Percentiles rank a stretch among this genome's conserved stretches.
phyloP scores from a whole-genome alignment of 768 basidiomycete species.

The Lactarius akahatsu region DNA sequence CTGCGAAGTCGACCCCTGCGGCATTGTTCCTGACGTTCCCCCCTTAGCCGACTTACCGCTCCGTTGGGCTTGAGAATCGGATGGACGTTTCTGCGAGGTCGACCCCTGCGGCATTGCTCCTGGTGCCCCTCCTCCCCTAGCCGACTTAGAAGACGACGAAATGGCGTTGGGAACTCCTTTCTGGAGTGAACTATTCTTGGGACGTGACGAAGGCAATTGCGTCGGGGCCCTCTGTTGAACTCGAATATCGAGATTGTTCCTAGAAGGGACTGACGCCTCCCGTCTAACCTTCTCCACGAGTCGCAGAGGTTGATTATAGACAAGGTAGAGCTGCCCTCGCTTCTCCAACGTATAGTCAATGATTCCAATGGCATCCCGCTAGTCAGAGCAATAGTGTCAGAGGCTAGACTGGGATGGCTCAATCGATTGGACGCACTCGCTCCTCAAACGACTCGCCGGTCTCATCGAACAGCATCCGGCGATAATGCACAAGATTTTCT shows the following conservation, averaged over 20 bases:
- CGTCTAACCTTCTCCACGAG: slow-evolving; percentile 41
- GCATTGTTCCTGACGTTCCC: not conserved
- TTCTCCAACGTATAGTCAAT: slow-evolving; percentile 64
- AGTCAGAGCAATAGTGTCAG: slow-evolving; percentile 22
- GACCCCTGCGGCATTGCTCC: not conserved
- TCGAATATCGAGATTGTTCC: not conserved
- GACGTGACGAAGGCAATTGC: slow-evolving; percentile 5
- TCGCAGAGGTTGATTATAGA: slow-evolving; percentile 63
- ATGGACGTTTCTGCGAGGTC: slow-evolving; percentile 34
- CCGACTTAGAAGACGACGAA: not conserved
- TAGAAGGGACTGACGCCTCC: slow-evolving; percentile 21
- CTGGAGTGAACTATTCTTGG: not conserved
- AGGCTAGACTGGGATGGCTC: slow-evolving; percentile 7
- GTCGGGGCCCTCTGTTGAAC: not conserved
- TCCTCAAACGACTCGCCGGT: slow-evolving; percentile 65
- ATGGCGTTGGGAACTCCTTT: not conserved
- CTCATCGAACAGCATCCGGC: slow-evolving; percentile 64
- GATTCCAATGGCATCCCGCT: slow-evolving; percentile 64
- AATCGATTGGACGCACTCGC: slow-evolving; percentile 45
- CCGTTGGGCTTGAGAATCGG: slow-evolving; percentile 29
- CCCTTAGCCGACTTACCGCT: not conserved
- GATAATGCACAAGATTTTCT: slow-evolving; percentile 66
- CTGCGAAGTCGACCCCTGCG: slow-evolving; percentile 1
- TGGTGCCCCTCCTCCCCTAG: not conserved
- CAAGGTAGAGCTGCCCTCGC: slow-evolving; percentile 55